A percentile compares a stretch with the other conserved stretches of the same genome.
Evolutionary conservation across 257 asterid genomes (phyloP).

Genomic region (Schizonepeta tenuifolia): DNA sequence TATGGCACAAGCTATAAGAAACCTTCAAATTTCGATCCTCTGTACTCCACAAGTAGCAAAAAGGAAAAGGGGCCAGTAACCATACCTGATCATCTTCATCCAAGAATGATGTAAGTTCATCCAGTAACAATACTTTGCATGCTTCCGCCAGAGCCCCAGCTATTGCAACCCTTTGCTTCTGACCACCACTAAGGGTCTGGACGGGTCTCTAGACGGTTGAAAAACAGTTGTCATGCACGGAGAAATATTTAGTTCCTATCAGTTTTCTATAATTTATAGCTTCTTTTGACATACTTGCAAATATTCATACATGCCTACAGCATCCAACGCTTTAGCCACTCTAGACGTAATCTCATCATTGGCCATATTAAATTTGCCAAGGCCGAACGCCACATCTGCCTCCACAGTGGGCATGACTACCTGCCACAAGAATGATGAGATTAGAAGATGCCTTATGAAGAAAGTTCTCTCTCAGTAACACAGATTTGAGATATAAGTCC

Average conservation of each 20-base stretch:
- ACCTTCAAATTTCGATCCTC: neutral
- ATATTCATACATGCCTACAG: conserved; percentile 89
- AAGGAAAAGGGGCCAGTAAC: neutral
- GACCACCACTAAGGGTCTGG: conserved; percentile 99
- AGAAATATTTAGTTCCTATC: conserved; percentile 11
- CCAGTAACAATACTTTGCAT: conserved; percentile 86
- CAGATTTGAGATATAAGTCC: neutral
- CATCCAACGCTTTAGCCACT: conserved; percentile 82
- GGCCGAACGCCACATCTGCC: conserved; percentile 98
- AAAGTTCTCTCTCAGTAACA: neutral
- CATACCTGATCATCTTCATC: conserved; percentile 94
- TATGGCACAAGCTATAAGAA: neutral
- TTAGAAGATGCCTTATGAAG: conserved; percentile 9
- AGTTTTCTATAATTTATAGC: neutral
- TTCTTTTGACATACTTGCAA: conserved; percentile 61
- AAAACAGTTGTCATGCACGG: conserved; percentile 23
- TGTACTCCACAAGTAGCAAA: conserved; percentile 6
- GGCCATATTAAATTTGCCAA: conserved; percentile 65
- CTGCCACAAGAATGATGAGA: conserved; percentile 45
- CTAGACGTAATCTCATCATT: conserved; percentile 58
- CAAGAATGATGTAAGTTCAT: conserved; percentile 94
- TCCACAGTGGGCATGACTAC: conserved; percentile 99
- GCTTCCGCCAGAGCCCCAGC: conserved; percentile 99
- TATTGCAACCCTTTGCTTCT: conserved; percentile 96
- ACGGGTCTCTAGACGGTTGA: conserved; percentile 70